Conservation (phyloP, 306 rosid genomes). For the Sicyos edulis region DNA sequence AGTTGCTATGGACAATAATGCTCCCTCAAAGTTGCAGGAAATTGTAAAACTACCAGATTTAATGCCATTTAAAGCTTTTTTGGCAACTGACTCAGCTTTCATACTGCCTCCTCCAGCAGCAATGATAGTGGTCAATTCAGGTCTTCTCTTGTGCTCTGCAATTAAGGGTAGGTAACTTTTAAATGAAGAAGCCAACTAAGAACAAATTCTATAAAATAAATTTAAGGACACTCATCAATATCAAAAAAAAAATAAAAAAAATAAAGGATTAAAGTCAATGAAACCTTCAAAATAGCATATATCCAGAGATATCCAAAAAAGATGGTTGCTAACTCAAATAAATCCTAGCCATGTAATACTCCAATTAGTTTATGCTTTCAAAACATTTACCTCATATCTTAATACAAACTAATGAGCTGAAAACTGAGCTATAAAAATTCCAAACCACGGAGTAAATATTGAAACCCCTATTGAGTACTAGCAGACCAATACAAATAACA, state of each 20-base stretch:
- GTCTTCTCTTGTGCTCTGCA: conserved; percentile 69
- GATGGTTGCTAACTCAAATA: background rate
- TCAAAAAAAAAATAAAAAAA: background rate
- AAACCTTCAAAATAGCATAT: background rate
- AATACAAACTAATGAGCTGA: background rate
- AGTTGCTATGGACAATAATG: conserved; percentile 56
- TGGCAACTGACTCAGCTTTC: conserved; percentile 83
- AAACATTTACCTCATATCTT: background rate
- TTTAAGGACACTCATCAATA: background rate
- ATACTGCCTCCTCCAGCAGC: conserved; percentile 60
- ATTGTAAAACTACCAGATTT: conserved; percentile 56
- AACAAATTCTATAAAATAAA: background rate
- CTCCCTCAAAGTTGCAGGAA: conserved; percentile 79
- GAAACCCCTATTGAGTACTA: background rate
- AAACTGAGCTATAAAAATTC: background rate
- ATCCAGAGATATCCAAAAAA: conserved; percentile 4
- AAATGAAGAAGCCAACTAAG: background rate
- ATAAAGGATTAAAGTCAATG: background rate
- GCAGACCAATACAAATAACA: background rate
- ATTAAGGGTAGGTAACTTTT: background rate
- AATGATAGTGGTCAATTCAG: conserved; percentile 62
- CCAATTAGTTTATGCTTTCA: background rate
- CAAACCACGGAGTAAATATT: background rate
- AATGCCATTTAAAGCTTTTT: conserved; percentile 68
- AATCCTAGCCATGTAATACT: background rate